A percentile compares a stretch with the other conserved stretches of the same genome.
Evolutionary conservation across 495 filamentous ascomycete genomes (phyloP).

Genomic region (Podospora australis): DNA sequence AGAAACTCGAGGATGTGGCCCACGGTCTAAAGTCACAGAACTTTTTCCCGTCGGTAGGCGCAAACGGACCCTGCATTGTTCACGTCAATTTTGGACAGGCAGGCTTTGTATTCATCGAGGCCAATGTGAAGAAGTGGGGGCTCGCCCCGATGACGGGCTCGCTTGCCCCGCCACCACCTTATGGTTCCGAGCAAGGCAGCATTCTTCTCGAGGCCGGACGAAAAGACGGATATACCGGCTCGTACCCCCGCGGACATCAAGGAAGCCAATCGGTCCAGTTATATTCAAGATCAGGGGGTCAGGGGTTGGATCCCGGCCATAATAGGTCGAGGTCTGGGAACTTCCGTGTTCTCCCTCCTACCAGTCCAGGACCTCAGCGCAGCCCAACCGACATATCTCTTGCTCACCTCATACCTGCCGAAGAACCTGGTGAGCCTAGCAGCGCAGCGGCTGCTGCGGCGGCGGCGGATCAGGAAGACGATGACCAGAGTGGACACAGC

Average conservation of each 20-base stretch:
- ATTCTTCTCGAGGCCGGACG: slow-evolving; percentile 83
- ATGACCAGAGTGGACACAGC: slow-evolving; percentile 25
- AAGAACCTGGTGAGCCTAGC: slow-evolving; percentile 72
- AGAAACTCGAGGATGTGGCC: slow-evolving; percentile 90
- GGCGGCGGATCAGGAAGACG: slow-evolving; percentile 25
- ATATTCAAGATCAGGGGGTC: slow-evolving; percentile 26
- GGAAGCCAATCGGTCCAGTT: slow-evolving; percentile 42
- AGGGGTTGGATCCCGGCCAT: slow-evolving; percentile 36
- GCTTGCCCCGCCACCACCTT: slow-evolving; percentile 90
- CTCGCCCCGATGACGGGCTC: slow-evolving; percentile 93
- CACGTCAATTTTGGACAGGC: slow-evolving; percentile 98
- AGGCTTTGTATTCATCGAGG: slow-evolving; percentile 97
- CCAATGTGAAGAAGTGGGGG: slow-evolving; percentile 99
- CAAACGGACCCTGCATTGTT: slow-evolving; percentile 83
- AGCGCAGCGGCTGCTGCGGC: slow-evolving; percentile 36
- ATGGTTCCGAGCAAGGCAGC: slow-evolving; percentile 91
- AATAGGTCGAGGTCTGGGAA: slow-evolving; percentile 53
- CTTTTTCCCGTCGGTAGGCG: slow-evolving; percentile 91
- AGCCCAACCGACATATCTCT: slow-evolving; percentile 97
- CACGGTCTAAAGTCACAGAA: slow-evolving; percentile 92
- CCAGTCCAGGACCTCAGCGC: slow-evolving; percentile 82
- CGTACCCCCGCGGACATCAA: slow-evolving; percentile 46
- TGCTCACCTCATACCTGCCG: slow-evolving; percentile 63
- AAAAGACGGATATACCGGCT: slow-evolving; percentile 55
- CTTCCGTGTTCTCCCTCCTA: slow-evolving; percentile 60